Evolutionary conservation across 1,284 basidiomycete genomes (phyloP).

Genomic region (Moniliophthora roreri): DNA sequence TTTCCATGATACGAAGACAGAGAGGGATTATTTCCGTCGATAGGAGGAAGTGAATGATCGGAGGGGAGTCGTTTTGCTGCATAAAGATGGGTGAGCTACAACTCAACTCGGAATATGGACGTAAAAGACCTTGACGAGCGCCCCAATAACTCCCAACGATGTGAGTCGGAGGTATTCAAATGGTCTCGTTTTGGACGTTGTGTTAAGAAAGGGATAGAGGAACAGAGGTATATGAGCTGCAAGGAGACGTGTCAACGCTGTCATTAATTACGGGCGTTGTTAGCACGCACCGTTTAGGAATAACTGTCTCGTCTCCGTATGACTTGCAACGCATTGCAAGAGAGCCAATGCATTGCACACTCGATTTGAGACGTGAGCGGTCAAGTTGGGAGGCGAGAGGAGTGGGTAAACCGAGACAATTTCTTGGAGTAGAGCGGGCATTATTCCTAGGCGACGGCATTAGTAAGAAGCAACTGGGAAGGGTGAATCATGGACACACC

Average conservation of each 20-base stretch:
- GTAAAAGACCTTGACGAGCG: conserved; percentile 83
- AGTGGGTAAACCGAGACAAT: conserved; percentile 99
- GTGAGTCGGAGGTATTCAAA: conserved; percentile 99
- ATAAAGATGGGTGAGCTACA: background rate
- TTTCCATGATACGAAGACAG: conserved; percentile 99
- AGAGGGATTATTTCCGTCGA: conserved; percentile 99
- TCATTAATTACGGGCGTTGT: background rate
- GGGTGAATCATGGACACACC: conserved; percentile 63
- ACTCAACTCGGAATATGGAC: background rate
- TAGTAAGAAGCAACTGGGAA: conserved; percentile 6
- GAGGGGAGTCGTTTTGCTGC: conserved; percentile 98
- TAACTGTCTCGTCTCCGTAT: conserved; percentile 89
- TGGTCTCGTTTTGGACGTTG: conserved; percentile 97
- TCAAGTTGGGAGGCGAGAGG: conserved; percentile 93
- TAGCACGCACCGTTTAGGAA: conserved; percentile 79
- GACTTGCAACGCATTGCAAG: conserved; percentile 96
- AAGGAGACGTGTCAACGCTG: background rate
- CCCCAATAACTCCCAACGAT: conserved; percentile 97
- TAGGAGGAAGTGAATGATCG: conserved; percentile 98
- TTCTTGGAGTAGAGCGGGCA: conserved; percentile 98
- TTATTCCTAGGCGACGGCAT: conserved; percentile 68
- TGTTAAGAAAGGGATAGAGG: conserved; percentile 99
- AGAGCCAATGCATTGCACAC: conserved; percentile 99
- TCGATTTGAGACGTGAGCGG: conserved; percentile 97
- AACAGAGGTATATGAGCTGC: conserved; percentile 97